Evolutionary conservation across 163 green algal species (phyloP).

Genomic region (Prototheca wickerhamii): DNA sequence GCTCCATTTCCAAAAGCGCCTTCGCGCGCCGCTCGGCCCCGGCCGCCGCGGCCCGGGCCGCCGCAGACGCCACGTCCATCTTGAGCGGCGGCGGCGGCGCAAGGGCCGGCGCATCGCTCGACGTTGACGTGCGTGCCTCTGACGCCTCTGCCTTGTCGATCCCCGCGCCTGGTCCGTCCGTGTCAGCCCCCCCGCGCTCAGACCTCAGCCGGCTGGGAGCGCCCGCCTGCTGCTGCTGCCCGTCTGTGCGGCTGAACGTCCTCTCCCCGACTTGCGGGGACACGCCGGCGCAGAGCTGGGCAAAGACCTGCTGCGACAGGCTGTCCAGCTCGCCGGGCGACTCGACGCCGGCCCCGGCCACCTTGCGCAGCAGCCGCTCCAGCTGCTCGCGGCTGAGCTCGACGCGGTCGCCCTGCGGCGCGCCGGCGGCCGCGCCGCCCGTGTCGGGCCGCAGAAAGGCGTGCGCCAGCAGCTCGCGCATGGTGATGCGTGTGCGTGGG

Average conservation of each 20-base stretch:
- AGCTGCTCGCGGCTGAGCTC: conserved; percentile 50
- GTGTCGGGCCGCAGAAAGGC: conserved; percentile 69
- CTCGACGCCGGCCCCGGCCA: conserved; percentile 16
- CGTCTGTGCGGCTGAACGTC: not conserved
- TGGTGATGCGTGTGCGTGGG: conserved; percentile 68
- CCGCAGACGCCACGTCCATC: too few species aligned
- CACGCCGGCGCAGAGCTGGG: conserved; percentile 37
- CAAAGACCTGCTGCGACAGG: conserved; percentile 59
- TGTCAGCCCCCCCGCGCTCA: too few species aligned
- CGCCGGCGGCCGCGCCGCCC: not conserved
- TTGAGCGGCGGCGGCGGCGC: too few species aligned
- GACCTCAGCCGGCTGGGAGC: too few species aligned
- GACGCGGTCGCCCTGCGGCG: not conserved
- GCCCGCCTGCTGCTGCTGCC: not conserved
- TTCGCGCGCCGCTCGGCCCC: too few species aligned
- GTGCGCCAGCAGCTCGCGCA: conserved; percentile 83
- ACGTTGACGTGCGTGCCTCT: too few species aligned
- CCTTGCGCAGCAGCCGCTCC: conserved; percentile 56
- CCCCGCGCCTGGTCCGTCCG: too few species aligned
- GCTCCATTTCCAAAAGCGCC: too few species aligned
- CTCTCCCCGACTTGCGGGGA: conserved; percentile 12
- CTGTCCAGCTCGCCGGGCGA: conserved; percentile 9
- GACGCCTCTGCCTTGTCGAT: too few species aligned
- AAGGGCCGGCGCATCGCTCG: too few species aligned
- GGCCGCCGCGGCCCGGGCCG: too few species aligned